These are phyloP conservation scores for Kwoniella sp. DNA, from an alignment of 768 basidiomycete species.

Conservation along the genomic window DNA sequence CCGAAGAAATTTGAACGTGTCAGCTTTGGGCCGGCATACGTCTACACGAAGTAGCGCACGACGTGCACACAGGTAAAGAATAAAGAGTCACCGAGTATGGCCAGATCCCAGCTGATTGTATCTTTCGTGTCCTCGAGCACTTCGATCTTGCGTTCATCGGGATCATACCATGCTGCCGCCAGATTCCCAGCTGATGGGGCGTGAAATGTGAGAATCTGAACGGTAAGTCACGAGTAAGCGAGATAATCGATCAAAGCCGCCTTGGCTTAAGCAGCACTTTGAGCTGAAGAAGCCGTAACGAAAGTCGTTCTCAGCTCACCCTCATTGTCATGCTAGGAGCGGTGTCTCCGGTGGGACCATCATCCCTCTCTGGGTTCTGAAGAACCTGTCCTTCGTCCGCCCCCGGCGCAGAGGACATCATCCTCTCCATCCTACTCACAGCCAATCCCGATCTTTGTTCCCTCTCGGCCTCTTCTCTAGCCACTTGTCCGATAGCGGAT, in stretches of 20 bases:
- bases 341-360: not conserved
- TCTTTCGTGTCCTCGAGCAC: constrained; percentile 55
- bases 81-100: constrained; percentile 34
- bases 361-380: not conserved
- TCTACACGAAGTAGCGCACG: constrained; percentile 55
- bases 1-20: not conserved
- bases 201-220: constrained; percentile 41
- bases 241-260: not conserved
- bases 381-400: too few species aligned
- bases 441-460: not conserved
- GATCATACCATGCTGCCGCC: constrained; percentile 49
- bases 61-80: constrained; percentile 77
- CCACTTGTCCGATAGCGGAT: not conserved
- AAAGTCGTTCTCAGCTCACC: too few species aligned
- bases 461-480: not conserved
- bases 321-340: not conserved
- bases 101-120: constrained; percentile 47
- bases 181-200: constrained; percentile 28
- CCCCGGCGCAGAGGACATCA: not conserved
- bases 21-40: too few species aligned
- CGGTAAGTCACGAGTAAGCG: not conserved
- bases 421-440: not conserved
- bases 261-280: too few species aligned
- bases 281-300: too few species aligned
- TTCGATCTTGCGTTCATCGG: constrained; percentile 31